A percentile compares a stretch with the other conserved stretches of the same genome.
Conservation (phyloP, 495 filamentous ascomycete genomes). For the Neurospora pannonica region DNA sequence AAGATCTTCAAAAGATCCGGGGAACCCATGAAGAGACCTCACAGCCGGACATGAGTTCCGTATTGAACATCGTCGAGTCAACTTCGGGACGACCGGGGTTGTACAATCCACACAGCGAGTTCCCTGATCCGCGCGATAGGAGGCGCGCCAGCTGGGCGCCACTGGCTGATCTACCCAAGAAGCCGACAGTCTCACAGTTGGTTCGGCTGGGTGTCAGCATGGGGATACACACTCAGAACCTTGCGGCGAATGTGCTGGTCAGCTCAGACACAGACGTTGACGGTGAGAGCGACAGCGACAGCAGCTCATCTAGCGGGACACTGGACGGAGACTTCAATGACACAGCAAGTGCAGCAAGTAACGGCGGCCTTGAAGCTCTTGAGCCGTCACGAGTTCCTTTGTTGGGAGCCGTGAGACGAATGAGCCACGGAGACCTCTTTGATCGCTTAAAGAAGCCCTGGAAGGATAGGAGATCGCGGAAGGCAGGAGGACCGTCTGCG, state of each 20-base stretch:
- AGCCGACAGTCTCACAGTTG: conserved; percentile 56
- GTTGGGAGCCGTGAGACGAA: conserved; percentile 19
- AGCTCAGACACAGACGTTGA: conserved; percentile 29
- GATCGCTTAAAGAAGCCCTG: conserved; percentile 6
- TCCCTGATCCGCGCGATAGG: conserved; percentile 13
- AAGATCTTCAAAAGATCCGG: conserved; percentile 56
- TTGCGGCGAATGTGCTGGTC: conserved; percentile 55
- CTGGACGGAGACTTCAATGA: conserved; percentile 25
- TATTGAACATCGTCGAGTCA: conserved; percentile 23
- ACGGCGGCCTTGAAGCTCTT: conserved; percentile 13
- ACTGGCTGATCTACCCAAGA: conserved; percentile 34
- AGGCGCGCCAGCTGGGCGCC: conserved; percentile 29
- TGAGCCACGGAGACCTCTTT: conserved; percentile 27
- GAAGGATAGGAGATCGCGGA: conserved; percentile 10
- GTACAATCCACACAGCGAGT: conserved; percentile 17
- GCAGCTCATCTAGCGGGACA: conserved; percentile 22
- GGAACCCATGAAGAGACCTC: conserved; percentile 42
- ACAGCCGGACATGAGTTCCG: conserved; percentile 22
- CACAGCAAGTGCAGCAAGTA: conserved; percentile 13
- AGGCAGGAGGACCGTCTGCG: background rate
- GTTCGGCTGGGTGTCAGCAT: conserved; percentile 52
- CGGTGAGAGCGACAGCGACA: conserved; percentile 37
- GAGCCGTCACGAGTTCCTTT: conserved; percentile 15
- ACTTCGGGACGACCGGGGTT: conserved; percentile 24
- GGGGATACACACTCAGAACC: conserved; percentile 68